Evolutionary conservation across 2,329 filamentous ascomycete genomes (phyloP).

Genomic region (Verticillium tricorpus): DNA sequence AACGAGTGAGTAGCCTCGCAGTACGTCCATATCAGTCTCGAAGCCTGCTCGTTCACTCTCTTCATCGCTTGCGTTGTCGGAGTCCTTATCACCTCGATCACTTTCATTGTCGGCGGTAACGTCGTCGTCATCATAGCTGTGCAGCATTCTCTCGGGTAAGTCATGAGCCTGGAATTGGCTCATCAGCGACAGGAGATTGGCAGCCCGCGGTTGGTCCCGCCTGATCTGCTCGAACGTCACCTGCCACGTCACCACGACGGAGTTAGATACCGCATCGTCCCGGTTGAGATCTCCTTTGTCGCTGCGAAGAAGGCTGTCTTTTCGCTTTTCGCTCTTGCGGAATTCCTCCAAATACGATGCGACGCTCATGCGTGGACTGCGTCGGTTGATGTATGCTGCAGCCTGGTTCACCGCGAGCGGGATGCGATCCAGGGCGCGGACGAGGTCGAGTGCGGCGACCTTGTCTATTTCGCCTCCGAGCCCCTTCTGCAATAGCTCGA

Average conservation of each 20-base stretch:
- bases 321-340: slow-evolving; percentile 20
- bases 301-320: slow-evolving; percentile 15
- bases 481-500: slow-evolving; percentile 2
- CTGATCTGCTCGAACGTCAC: slow-evolving; percentile 28
- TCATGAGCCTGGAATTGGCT: slow-evolving; percentile 39
- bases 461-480: not conserved
- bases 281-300: slow-evolving; percentile 6
- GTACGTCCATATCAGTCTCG: slow-evolving; percentile 23
- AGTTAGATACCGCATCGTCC: slow-evolving; percentile 14
- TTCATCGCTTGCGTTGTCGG: too few species aligned
- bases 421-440: slow-evolving; percentile 18
- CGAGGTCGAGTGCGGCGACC: not conserved
- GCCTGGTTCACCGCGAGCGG: slow-evolving; percentile 25
- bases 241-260: slow-evolving; percentile 22
- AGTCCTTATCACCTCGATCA: too few species aligned
- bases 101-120: too few species aligned
- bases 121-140: not conserved
- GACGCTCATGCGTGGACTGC: slow-evolving; percentile 16
- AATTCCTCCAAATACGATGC: slow-evolving; percentile 25
- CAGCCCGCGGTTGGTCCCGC: slow-evolving; percentile 23
- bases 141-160: slow-evolving; percentile 22
- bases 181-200: slow-evolving; percentile 38
- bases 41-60: not conserved
- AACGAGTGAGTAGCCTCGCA: slow-evolving; percentile 33
- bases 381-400: slow-evolving; percentile 20